A percentile compares a stretch with the other conserved stretches of the same genome.
These are phyloP conservation scores for Talaromyces ruber DNA, from an alignment of 495 filamentous ascomycete genomes.

Conservation along the genomic window DNA sequence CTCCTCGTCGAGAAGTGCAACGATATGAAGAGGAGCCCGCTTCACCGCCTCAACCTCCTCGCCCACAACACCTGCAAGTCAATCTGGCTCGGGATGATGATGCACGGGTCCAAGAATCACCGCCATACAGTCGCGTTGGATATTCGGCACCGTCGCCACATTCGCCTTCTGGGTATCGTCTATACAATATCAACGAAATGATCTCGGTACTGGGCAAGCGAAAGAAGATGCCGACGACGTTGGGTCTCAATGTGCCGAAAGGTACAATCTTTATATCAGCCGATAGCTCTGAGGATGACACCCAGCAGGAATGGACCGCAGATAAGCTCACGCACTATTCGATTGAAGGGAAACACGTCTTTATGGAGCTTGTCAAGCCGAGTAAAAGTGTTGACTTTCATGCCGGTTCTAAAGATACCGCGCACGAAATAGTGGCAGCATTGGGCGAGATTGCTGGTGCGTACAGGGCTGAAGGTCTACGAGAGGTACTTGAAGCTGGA, in stretches of 20 bases:
- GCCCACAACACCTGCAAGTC: slow-evolving; percentile 19
- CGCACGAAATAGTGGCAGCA: slow-evolving; percentile 79
- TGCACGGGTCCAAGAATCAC: slow-evolving; percentile 44
- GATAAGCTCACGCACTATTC: slow-evolving; percentile 93
- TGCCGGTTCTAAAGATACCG: slow-evolving; percentile 93
- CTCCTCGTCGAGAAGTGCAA: slow-evolving; percentile 40
- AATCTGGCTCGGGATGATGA: slow-evolving; percentile 15
- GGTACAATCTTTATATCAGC: slow-evolving; percentile 87
- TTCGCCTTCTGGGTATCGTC: slow-evolving; percentile 72
- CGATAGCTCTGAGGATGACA: slow-evolving; percentile 68
- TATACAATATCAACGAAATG: slow-evolving; percentile 97
- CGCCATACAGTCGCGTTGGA: slow-evolving; percentile 48
- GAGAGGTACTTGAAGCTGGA: slow-evolving; percentile 78
- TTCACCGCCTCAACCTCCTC: slow-evolving; percentile 6
- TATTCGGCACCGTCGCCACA: slow-evolving; percentile 29
- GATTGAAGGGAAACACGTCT: slow-evolving; percentile 96
- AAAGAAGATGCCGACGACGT: slow-evolving; percentile 93
- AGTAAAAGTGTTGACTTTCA: slow-evolving; percentile 95
- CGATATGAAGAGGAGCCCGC: slow-evolving; percentile 34
- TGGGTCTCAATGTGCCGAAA: slow-evolving; percentile 81
- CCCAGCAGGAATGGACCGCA: slow-evolving; percentile 84
- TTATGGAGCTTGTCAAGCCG: slow-evolving; percentile 82
- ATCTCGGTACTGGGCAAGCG: slow-evolving; percentile 87
- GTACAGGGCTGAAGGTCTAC: slow-evolving; percentile 70
- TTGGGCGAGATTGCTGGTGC: slow-evolving; percentile 87